Percentiles rank a stretch among this genome's conserved stretches.
These are phyloP conservation scores for Schizophyllum amplum DNA, from an alignment of 1,284 basidiomycete species.

Conservation along the genomic window DNA sequence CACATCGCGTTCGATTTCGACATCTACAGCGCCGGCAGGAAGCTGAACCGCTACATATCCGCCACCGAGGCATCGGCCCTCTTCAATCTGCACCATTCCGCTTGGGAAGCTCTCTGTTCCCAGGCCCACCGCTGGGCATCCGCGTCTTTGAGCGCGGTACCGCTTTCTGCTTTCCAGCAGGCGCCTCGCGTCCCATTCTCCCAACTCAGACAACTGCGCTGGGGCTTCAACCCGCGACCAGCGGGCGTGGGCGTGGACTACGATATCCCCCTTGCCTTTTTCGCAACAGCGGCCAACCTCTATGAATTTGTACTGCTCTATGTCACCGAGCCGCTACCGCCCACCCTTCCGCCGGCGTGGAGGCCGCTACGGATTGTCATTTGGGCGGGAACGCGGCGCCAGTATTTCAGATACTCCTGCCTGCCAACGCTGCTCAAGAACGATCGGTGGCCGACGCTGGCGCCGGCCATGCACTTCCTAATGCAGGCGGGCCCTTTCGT, in stretches of 20 bases:
- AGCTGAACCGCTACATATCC: not conserved
- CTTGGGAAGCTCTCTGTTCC: not conserved
- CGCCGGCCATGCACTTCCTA: not conserved
- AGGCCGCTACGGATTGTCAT: not conserved
- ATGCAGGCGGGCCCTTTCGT: not conserved
- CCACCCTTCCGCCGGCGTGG: not conserved
- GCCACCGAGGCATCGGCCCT: not conserved
- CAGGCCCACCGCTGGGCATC: not conserved
- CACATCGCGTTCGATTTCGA: not conserved
- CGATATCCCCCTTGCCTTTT: not conserved
- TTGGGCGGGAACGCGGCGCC: not conserved
- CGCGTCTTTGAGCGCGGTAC: not conserved
- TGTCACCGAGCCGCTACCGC: not conserved
- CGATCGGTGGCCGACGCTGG: not conserved
- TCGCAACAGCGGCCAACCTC: not conserved
- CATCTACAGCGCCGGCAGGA: not conserved
- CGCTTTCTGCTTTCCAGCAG: not conserved
- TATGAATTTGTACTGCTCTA: not conserved
- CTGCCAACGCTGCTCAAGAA: too few species aligned
- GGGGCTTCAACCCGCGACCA: not conserved
- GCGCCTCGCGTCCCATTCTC: not conserved
- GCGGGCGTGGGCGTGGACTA: not conserved
- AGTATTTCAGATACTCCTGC: not conserved
- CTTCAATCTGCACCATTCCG: not conserved
- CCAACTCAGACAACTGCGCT: not conserved